These are phyloP conservation scores for Talaromyces albobiverticillius DNA, from an alignment of 2,329 filamentous ascomycete genomes.

Conservation along the genomic window DNA sequence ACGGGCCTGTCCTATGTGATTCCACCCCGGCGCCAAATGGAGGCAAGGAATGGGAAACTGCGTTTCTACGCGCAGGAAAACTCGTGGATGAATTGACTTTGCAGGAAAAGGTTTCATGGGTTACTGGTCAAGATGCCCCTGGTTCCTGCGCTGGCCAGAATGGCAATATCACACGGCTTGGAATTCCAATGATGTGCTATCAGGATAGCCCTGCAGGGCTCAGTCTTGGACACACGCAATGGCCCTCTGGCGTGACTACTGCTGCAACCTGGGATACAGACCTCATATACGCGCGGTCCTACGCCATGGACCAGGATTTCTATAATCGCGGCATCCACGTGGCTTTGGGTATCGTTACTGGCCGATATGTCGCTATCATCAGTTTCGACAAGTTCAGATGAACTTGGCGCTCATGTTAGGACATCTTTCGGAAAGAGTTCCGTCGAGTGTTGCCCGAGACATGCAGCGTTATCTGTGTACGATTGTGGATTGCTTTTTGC, in stretches of 20 bases:
- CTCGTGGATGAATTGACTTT: too few species aligned
- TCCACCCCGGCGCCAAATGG: too few species aligned
- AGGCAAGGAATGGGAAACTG: too few species aligned
- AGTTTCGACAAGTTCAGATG: too few species aligned
- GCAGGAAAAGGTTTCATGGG: neutral
- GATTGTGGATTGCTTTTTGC: too few species aligned
- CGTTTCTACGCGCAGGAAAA: too few species aligned
- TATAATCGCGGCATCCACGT: slow-evolving; percentile 50
- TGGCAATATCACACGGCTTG: slow-evolving; percentile 24
- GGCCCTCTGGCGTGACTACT: slow-evolving; percentile 42
- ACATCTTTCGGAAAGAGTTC: too few species aligned
- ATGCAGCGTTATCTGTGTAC: too few species aligned
- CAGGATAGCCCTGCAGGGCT: slow-evolving; percentile 43
- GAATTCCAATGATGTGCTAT: slow-evolving; percentile 41
- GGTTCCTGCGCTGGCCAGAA: neutral
- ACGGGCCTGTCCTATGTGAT: too few species aligned
- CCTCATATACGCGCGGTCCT: slow-evolving; percentile 51
- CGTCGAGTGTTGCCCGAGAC: too few species aligned
- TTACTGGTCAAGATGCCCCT: neutral
- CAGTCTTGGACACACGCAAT: slow-evolving; percentile 42
- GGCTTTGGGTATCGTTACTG: slow-evolving; percentile 40
- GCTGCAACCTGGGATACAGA: slow-evolving; percentile 54
- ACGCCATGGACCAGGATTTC: slow-evolving; percentile 58
- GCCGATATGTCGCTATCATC: too few species aligned
- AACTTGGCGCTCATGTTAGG: too few species aligned